A percentile compares a stretch with the other conserved stretches of the same genome.
Evolutionary conservation across 2,329 filamentous ascomycete species (phyloP).

Genomic region (Pseudomassariella vexata): DNA sequence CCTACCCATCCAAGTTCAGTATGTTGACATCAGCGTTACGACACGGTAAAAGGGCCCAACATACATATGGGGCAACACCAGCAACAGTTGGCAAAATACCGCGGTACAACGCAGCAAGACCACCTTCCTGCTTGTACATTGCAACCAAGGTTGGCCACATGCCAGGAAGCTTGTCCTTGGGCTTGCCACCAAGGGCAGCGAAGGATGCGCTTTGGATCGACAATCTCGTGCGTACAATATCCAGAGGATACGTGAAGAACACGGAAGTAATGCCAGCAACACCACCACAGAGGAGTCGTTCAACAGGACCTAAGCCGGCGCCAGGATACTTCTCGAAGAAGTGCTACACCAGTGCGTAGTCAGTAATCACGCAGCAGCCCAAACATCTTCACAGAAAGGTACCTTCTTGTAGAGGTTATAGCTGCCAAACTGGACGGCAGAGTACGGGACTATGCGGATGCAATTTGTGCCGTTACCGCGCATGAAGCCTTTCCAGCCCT

Average conservation of each 20-base stretch:
- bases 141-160: slow-evolving; percentile 80
- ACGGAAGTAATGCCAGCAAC: slow-evolving; percentile 93
- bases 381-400: slow-evolving; percentile 16
- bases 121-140: slow-evolving; percentile 93
- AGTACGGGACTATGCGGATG: slow-evolving; percentile 96
- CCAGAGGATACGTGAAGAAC: slow-evolving; percentile 88
- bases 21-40: slow-evolving; percentile 4
- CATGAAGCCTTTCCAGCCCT: slow-evolving; percentile 97
- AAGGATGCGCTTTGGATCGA: slow-evolving; percentile 99
- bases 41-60: too few relatives aligned
- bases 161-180: slow-evolving; percentile 66
- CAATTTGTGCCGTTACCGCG: slow-evolving; percentile 97
- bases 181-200: slow-evolving; percentile 60
- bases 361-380: slow-evolving; percentile 4
- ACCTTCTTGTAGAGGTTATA: slow-evolving; percentile 97
- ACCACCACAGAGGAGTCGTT: slow-evolving; percentile 83
- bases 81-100: slow-evolving; percentile 92
- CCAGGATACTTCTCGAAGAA: slow-evolving; percentile 75
- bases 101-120: slow-evolving; percentile 78
- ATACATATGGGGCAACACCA: slow-evolving; percentile 91
- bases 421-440: slow-evolving; percentile 94
- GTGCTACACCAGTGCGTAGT: slow-evolving; percentile 35
- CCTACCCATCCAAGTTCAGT: slow-evolving; percentile 38
- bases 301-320: slow-evolving; percentile 64
- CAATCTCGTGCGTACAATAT: slow-evolving; percentile 91